Evolutionary conservation across 768 basidiomycete species (phyloP), one percentile per base, ranked within the genome.

Genomic region (Lactarius indigo): DNA sequence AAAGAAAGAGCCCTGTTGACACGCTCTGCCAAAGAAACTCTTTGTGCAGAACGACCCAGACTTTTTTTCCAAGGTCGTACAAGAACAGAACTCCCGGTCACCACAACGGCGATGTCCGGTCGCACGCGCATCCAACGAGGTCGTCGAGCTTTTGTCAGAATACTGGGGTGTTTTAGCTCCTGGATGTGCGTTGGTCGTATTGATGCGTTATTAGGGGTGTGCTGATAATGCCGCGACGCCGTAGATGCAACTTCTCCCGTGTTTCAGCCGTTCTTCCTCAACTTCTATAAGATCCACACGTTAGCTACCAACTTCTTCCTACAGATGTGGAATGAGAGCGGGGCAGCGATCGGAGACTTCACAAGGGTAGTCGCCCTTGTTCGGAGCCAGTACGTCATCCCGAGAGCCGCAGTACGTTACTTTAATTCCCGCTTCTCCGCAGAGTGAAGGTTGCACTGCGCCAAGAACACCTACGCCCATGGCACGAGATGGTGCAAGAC

Each of bases 311-410:
- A 85, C 56, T 95, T 96, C 79, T 96, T 96, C 77, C 78, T 93
- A n/a, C 85, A 92, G 39, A 94, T 96, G 87, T 96, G 92, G 93
- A 85, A 83, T 71, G 94, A 96, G 74, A 91, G 90, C 72, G 88
- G 89, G 15, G 90, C 94, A 1, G 86, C 89, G 4, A 73, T 76
- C 15, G 87, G 81, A 23, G 94, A 96, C 76, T 93, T 94, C 69
- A 80, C 83, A 41, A 87, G 95, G 12, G 87, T 96, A 12, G 84
- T 85, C 39, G 89, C 87, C 7, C 79, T 96, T 23, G 88, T 89
- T 41, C 85, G 86, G 61, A 93, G 91, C 82, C 94, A 96, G 91
- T 93, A 75, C 68, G 90, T 86, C 42, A 31, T 57, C 17, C 41
- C 41, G 35, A 26, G 33, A 31, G 13, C 9, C 12, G 20, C 39